Evolutionary conservation across 495 filamentous ascomycete genomes (phyloP), one percentile per base, ranked within the genome.

Genomic region (Trypethelium eluteriae): DNA sequence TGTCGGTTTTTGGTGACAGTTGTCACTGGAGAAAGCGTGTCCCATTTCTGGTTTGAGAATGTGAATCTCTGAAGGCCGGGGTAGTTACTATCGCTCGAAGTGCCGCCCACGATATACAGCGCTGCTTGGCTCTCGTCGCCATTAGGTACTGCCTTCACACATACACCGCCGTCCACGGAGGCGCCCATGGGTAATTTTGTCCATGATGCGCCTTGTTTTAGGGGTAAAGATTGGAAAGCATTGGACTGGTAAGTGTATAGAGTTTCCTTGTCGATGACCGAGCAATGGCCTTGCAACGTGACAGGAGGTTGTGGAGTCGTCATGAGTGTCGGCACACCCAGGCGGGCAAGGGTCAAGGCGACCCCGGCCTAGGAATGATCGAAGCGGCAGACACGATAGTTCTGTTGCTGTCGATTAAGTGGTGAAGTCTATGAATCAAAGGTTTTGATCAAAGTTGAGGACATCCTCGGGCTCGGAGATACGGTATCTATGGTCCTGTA

Each of bases 81-180:
- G 71, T 92, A 95, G 32, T 56, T 56, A 53, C 56, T 35, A 38
- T 83, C 79, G 59, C 81, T 82, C 34, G 78, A 75, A 50, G 80
- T 76, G 41, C 94, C 94, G 53, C 94, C 94, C 56, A 98, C 85
- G 66, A 98, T 82, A 70, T 90, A 98, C 12, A 98, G 81, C 7
- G 84, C 86, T n/a, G 81, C 79, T 11, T 74, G 73, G 57, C 77
- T 75, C 68, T 85, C 78, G 41, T 85, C 76, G 6, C 81, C 81
- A 63, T 83, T 77, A 16, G 87, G 71, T 36, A 74, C 75, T 38
- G 79, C 87, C 39, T 84, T 85, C 11, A 97, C 88, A 76, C 94
- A 98, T 3, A 84, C 85, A 3, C 83, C 89, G 59, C 90, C 89
- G 7, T 81, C 85, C 44, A 96, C 91, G 39, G 84, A 77, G 64